phyloP scores from a whole-genome alignment of 768 basidiomycete genomes.

The Amanita rubescens region DNA sequence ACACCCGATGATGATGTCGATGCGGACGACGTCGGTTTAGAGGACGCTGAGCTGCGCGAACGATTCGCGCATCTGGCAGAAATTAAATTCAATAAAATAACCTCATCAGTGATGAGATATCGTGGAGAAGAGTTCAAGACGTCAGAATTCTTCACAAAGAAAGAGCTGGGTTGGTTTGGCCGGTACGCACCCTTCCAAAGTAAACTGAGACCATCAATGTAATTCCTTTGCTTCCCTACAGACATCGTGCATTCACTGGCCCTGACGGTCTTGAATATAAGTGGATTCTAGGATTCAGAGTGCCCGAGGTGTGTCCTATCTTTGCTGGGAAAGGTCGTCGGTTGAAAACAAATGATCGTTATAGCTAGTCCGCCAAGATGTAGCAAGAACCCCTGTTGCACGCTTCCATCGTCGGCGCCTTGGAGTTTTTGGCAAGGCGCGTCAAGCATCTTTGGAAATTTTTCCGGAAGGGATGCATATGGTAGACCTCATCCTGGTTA shows the following conservation, averaged over 20 bases:
- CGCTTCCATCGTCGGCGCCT: constrained; percentile 10
- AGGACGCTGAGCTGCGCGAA: constrained; percentile 4
- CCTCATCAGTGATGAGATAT: constrained; percentile 6
- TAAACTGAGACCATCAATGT: neutral
- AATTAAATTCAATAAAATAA: constrained; percentile 12
- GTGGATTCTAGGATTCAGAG: constrained; percentile 21
- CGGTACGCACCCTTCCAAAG: constrained; percentile 10
- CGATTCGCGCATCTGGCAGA: constrained; percentile 9
- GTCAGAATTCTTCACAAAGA: constrained; percentile 14
- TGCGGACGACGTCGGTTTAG: no score
- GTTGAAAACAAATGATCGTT: constrained; percentile 15
- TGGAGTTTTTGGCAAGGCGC: constrained; percentile 8
- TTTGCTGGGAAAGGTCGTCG: neutral
- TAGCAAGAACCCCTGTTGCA: constrained; percentile 13
- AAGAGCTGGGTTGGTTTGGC: constrained; percentile 8
- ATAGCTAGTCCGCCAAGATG: neutral
- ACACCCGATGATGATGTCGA: no score
- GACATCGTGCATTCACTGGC: constrained; percentile 26
- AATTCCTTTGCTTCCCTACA: constrained; percentile 3
- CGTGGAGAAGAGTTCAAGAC: neutral
- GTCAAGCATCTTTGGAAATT: constrained; percentile 21
- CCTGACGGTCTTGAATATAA: constrained; percentile 26
- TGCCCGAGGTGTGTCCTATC: constrained; percentile 11
- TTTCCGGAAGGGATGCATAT: constrained; percentile 18
- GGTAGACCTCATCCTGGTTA: constrained; percentile 23